A percentile compares a stretch with the other conserved stretches of the same genome.
phyloP scores from a whole-genome alignment of 768 basidiomycete genomes.

The Lyophyllum shimeji region DNA sequence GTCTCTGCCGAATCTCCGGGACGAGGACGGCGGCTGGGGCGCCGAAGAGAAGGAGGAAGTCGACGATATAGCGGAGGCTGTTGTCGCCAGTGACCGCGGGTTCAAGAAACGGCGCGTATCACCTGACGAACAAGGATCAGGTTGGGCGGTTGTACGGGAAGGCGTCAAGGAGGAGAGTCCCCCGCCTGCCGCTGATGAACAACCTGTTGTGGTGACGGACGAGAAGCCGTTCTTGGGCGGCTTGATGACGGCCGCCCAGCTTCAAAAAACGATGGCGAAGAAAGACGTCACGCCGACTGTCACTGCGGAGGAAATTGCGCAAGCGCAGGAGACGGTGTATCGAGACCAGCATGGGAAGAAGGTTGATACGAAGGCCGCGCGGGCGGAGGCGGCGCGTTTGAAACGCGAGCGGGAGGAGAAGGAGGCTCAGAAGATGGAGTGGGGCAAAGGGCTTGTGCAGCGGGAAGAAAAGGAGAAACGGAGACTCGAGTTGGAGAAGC shows the following conservation, averaged over 20 bases:
- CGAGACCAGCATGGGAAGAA: conserved; percentile 86
- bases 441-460: conserved; percentile 96
- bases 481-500: conserved; percentile 65
- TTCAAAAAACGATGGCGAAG: conserved; percentile 62
- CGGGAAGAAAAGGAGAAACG: conserved; percentile 73
- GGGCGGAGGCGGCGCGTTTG: conserved; percentile 78
- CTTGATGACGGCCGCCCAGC: conserved; percentile 71
- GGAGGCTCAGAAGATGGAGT: conserved; percentile 92
- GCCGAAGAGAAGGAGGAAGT: conserved; percentile 46
- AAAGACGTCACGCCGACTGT: conserved; percentile 31
- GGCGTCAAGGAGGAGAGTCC: conserved; percentile 51
- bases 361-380: conserved; percentile 84
- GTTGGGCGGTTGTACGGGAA: conserved; percentile 70
- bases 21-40: conserved; percentile 77
- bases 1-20: conserved; percentile 42
- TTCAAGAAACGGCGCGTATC: conserved; percentile 72
- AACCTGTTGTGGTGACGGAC: conserved; percentile 59
- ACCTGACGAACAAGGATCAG: conserved; percentile 43
- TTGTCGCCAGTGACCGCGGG: conserved; percentile 70
- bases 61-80: conserved; percentile 62
- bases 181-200: conserved; percentile 62
- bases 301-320: conserved; percentile 55
- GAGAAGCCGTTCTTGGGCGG: conserved; percentile 64
- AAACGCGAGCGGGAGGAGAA: conserved; percentile 84
- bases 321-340: conserved; percentile 89